Percentiles rank a stretch among this genome's conserved stretches.
These are phyloP conservation scores for Boletus tomentosulus DNA, from an alignment of 768 basidiomycete species.

Conservation along the genomic window DNA sequence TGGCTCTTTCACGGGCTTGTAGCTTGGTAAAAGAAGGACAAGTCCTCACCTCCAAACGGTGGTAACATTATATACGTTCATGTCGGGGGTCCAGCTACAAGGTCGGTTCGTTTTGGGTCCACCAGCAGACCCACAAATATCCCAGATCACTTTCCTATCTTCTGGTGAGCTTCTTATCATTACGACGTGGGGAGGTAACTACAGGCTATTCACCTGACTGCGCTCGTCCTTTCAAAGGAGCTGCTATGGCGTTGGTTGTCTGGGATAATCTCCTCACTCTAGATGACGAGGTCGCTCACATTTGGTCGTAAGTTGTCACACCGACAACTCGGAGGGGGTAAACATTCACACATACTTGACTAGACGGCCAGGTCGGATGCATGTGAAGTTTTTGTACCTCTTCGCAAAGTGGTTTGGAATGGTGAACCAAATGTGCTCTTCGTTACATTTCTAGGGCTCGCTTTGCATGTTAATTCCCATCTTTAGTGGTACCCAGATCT, in stretches of 20 bases:
- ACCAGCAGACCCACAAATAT: background rate
- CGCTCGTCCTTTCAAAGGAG: constrained; percentile 7
- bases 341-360: background rate
- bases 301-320: constrained; percentile 20
- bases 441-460: background rate
- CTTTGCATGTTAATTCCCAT: constrained; percentile 1
- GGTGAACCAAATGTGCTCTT: constrained; percentile 10
- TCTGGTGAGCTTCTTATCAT: constrained; percentile 9
- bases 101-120: constrained; percentile 3
- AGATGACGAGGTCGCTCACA: constrained; percentile 12
- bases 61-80: background rate
- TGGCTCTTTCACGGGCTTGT: no score
- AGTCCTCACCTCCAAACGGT: no score
- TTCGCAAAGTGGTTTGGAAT: constrained; percentile 24
- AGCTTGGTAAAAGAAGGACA: background rate
- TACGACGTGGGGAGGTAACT: background rate
- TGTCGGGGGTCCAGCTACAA: background rate
- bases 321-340: background rate
- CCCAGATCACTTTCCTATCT: constrained; percentile 3
- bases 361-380: constrained; percentile 6
- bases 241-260: constrained; percentile 3
- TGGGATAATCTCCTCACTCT: constrained; percentile 20
- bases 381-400: constrained; percentile 20
- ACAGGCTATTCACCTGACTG: background rate
- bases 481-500: constrained; percentile 4